phyloP scores from a whole-genome alignment of 805 yeast genomes.

The Pichia pseudocactophila region DNA sequence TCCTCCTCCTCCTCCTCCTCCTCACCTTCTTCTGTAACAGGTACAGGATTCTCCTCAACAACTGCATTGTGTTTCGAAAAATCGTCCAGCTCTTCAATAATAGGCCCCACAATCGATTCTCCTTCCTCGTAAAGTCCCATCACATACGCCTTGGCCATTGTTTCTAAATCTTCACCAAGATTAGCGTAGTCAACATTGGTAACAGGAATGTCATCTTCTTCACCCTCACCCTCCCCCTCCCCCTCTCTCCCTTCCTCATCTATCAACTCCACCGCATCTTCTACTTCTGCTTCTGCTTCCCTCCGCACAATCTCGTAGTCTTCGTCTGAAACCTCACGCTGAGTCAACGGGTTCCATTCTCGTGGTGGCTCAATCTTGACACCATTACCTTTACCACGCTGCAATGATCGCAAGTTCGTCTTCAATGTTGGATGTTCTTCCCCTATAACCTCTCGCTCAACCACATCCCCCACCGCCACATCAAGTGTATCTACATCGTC shows the following conservation, averaged over 20 bases:
- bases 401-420: constrained; percentile 4
- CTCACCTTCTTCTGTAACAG: constrained; percentile 14
- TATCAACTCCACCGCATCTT: constrained; percentile 14
- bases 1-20: constrained; percentile 32
- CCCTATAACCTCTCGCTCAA: too few species aligned
- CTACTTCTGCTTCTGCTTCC: constrained; percentile 13
- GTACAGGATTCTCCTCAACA: constrained; percentile 27
- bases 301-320: constrained; percentile 18
- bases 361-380: constrained; percentile 12
- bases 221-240: neutral
- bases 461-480: too few species aligned
- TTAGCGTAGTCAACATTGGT: constrained; percentile 33
- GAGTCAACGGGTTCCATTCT: constrained; percentile 16
- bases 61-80: constrained; percentile 42
- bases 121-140: constrained; percentile 56
- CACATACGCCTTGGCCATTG: constrained; percentile 54
- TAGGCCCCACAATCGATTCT: constrained; percentile 43
- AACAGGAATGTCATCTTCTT: constrained; percentile 15
- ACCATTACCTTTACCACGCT: constrained; percentile 4
- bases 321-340: constrained; percentile 11
- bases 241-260: neutral
- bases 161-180: constrained; percentile 39
- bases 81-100: constrained; percentile 45
- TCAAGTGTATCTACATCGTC: too few species aligned
- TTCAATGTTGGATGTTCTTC: too few species aligned